These are phyloP conservation scores for Tuber aestivum DNA, from an alignment of 495 filamentous ascomycete genomes.

Conservation along the genomic window DNA sequence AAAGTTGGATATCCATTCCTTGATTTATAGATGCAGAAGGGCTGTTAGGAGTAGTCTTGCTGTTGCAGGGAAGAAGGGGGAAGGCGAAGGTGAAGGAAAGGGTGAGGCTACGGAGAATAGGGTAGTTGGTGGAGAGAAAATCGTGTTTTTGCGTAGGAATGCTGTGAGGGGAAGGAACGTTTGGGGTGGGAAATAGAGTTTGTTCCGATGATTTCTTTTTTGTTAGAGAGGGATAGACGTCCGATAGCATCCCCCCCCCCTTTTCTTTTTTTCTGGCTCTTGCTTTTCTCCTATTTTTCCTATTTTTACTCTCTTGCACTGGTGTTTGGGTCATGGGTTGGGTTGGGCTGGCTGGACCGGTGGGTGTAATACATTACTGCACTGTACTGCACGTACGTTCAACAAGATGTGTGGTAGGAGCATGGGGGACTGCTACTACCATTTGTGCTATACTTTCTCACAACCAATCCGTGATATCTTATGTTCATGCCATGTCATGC, in stretches of 20 bases:
- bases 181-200: neutral
- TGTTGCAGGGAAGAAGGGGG: neutral
- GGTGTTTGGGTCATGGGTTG: neutral
- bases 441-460: neutral
- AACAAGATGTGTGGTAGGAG: neutral
- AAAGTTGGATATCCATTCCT: constrained; percentile 14
- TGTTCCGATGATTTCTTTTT: neutral
- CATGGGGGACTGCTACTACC: neutral
- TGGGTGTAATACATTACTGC: neutral
- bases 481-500: neutral
- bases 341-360: neutral
- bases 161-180: neutral
- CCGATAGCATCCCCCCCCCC: neutral
- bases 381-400: neutral
- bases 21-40: constrained; percentile 24
- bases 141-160: constrained; percentile 32
- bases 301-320: neutral
- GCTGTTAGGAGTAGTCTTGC: constrained; percentile 2
- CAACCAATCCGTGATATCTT: neutral
- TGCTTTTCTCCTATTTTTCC: neutral
- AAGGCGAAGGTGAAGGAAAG: neutral
- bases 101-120: constrained; percentile 5
- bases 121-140: neutral
- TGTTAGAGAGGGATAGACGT: neutral
- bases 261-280: neutral